Evolutionary conservation across 2,329 filamentous ascomycete species (phyloP).

Genomic region (Exophiala spinifera): DNA sequence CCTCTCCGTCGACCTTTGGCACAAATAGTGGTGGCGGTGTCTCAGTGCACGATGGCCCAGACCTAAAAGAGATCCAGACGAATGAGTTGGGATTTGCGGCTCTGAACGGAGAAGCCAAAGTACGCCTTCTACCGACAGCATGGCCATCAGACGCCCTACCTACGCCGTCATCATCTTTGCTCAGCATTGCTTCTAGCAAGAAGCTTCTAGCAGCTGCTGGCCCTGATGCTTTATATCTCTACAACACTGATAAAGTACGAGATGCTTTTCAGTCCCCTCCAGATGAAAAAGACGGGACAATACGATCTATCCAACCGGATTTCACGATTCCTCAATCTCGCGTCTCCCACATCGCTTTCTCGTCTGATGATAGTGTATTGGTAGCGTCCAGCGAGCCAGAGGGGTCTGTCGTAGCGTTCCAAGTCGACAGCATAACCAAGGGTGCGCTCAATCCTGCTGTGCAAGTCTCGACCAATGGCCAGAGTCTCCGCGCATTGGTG

Average conservation of each 20-base stretch:
- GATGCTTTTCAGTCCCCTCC: constrained; percentile 59
- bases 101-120: constrained; percentile 64
- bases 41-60: constrained; percentile 53
- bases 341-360: constrained; percentile 86
- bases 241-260: constrained; percentile 73
- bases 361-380: constrained; percentile 80
- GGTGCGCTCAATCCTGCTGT: constrained; percentile 66
- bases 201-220: constrained; percentile 85
- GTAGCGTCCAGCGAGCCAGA: constrained; percentile 78
- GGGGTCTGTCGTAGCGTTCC: constrained; percentile 79
- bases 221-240: constrained; percentile 72
- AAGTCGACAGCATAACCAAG: constrained; percentile 65
- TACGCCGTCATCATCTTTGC: constrained; percentile 72
- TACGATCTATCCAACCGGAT: constrained; percentile 69
- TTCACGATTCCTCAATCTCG: constrained; percentile 69
- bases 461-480: constrained; percentile 72
- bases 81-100: constrained; percentile 83
- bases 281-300: constrained; percentile 42
- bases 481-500: constrained; percentile 67
- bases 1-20: constrained; percentile 41
- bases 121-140: constrained; percentile 71
- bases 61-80: constrained; percentile 75
- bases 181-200: constrained; percentile 75
- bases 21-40: constrained; percentile 35
- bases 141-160: constrained; percentile 72